Conservation (phyloP, 2,329 filamentous ascomycete species). For the Exophiala spinifera region DNA sequence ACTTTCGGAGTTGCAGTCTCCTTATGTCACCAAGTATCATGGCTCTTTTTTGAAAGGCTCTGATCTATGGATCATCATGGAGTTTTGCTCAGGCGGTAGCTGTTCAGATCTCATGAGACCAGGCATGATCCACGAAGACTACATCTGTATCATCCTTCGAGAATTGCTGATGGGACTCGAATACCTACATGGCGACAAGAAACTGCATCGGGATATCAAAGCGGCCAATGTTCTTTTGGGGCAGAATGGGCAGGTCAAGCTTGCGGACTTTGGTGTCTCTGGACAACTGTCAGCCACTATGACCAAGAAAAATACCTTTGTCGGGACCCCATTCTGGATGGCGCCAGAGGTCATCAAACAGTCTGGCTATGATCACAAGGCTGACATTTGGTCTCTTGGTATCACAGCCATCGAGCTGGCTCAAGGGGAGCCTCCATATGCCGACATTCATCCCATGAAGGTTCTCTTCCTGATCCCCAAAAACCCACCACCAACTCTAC, state of each 20-base stretch:
- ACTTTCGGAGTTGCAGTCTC: constrained; percentile 89
- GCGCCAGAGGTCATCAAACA: constrained; percentile 98
- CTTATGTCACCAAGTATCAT: constrained; percentile 96
- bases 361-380: constrained; percentile 95
- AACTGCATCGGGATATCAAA: constrained; percentile 95
- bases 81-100: constrained; percentile 95
- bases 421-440: constrained; percentile 88
- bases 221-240: constrained; percentile 90
- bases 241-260: constrained; percentile 89
- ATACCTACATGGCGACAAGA: constrained; percentile 92
- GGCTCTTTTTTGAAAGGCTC: constrained; percentile 95
- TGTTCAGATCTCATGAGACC: constrained; percentile 96
- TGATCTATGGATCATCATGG: constrained; percentile 99
- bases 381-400: constrained; percentile 94
- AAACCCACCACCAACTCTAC: constrained; percentile 77
- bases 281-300: constrained; percentile 95
- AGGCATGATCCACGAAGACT: constrained; percentile 84
- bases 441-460: constrained; percentile 98
- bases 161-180: constrained; percentile 87
- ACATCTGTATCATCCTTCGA: constrained; percentile 91
- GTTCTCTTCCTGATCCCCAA: constrained; percentile 95
- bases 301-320: constrained; percentile 99
- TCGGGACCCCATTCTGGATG: constrained; percentile 99
- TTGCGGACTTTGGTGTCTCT: constrained; percentile 95
- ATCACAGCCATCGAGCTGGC: constrained; percentile 92